Evolutionary conservation across 169 alveolate genomes (phyloP).

Genomic region (Toxoplasma gondii): DNA sequence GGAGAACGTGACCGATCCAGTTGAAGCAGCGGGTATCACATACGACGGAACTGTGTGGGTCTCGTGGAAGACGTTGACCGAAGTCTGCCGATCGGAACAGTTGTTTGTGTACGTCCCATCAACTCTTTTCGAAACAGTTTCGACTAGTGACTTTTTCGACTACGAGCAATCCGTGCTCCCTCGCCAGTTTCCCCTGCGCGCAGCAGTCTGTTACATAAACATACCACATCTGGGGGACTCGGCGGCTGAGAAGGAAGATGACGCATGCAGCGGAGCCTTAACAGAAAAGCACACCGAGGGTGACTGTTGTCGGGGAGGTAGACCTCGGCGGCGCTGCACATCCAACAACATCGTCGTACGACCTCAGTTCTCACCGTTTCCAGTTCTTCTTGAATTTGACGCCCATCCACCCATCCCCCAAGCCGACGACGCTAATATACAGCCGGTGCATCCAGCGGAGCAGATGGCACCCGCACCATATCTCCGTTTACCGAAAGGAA

Average conservation of each 20-base stretch:
- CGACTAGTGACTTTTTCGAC: constrained; percentile 36
- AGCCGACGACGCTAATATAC: neutral
- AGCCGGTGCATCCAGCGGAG: neutral
- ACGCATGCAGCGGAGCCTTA: neutral
- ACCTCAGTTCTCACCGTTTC: neutral
- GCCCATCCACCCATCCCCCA: neutral
- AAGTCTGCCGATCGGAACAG: neutral
- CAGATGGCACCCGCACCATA: neutral
- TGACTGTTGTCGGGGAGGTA: neutral
- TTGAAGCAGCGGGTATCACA: constrained; percentile 45
- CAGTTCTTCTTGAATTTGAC: constrained; percentile 4
- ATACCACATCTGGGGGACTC: neutral
- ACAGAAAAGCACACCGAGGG: neutral
- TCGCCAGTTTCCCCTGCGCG: neutral
- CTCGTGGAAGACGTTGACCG: neutral
- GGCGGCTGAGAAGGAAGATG: neutral
- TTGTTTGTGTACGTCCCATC: neutral
- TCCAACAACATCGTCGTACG: neutral
- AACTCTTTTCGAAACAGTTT: neutral
- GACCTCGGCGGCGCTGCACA: neutral
- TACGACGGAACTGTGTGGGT: constrained; percentile 42
- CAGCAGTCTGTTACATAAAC: neutral
- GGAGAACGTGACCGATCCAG: neutral
- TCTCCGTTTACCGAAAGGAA: neutral
- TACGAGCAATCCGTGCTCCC: constrained; percentile 30